Conservation (phyloP, 2,329 filamentous ascomycete genomes). For the Fusarium liriodendri region DNA sequence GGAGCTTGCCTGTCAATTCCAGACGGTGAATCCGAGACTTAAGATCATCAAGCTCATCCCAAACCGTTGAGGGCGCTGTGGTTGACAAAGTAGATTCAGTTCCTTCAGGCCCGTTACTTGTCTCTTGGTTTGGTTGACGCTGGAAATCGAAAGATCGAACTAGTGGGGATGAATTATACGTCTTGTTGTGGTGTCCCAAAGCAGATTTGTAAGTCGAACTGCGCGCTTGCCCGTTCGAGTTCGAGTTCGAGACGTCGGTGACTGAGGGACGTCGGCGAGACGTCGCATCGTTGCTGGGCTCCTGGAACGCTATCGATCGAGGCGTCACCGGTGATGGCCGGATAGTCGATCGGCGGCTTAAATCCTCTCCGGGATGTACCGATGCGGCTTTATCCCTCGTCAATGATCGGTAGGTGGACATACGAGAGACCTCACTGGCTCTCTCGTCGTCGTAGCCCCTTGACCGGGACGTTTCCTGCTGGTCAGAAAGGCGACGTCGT, state of each 20-base stretch:
- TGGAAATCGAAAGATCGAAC: conserved; percentile 55
- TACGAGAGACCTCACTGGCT: conserved; percentile 53
- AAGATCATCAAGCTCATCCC: conserved; percentile 96
- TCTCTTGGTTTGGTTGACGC: conserved; percentile 43
- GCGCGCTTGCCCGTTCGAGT: conserved; percentile 54
- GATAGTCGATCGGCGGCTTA: conserved; percentile 49
- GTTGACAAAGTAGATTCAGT: conserved; percentile 91
- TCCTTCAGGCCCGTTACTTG: conserved; percentile 65
- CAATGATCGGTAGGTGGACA: conserved; percentile 56
- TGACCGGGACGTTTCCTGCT: conserved; percentile 58
- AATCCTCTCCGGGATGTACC: conserved; percentile 52
- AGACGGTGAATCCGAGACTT: conserved; percentile 93
- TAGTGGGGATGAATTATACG: conserved; percentile 71
- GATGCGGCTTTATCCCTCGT: conserved; percentile 57
- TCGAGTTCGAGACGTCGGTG: conserved; percentile 51
- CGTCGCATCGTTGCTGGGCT: conserved; percentile 48
- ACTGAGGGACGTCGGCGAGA: conserved; percentile 57
- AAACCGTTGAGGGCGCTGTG: conserved; percentile 90
- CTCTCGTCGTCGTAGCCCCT: conserved; percentile 59
- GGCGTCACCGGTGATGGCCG: conserved; percentile 62
- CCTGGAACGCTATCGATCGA: conserved; percentile 60
- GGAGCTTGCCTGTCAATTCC: conserved; percentile 89
- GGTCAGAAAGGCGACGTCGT: conserved; percentile 67
- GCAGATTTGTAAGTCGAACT: conserved; percentile 56
- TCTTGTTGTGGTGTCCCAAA: conserved; percentile 43